These are phyloP conservation scores for Vaccinium corymbosum DNA, from an alignment of 148 eudicot species.

Conservation along the genomic window DNA sequence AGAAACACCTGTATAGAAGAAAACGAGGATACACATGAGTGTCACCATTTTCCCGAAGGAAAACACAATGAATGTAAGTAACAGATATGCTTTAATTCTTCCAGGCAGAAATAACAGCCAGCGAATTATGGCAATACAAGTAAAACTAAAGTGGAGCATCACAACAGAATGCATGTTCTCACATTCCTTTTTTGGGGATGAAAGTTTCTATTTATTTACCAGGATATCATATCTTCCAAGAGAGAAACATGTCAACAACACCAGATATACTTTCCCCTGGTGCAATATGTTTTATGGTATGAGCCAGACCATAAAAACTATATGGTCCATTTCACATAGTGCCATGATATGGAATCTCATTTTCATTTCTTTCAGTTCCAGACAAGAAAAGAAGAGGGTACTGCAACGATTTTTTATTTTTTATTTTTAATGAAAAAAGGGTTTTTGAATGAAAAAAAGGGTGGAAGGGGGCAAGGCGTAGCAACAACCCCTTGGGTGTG, in stretches of 20 bases:
- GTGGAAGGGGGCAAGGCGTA: too few relatives aligned
- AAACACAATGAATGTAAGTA: neutral
- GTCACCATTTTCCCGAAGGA: neutral
- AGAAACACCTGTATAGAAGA: constrained; percentile 50
- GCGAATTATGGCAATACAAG: constrained; percentile 4
- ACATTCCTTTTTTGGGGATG: neutral
- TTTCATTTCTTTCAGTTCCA: neutral
- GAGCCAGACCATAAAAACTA: neutral
- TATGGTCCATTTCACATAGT: neutral
- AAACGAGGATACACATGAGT: neutral
- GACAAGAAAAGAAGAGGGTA: neutral
- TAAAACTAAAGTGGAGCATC: neutral
- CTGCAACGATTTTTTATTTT: neutral
- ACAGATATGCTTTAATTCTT: neutral
- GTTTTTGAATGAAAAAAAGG: too few relatives aligned
- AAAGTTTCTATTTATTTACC: neutral
- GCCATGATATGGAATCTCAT: neutral
- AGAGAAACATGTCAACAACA: too few relatives aligned
- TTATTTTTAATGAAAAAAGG: too few relatives aligned
- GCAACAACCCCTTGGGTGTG: too few relatives aligned
- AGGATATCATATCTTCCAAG: neutral
- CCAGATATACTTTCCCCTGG: too few relatives aligned
- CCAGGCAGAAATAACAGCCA: too few relatives aligned
- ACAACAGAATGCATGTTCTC: neutral
- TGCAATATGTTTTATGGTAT: too few relatives aligned